A percentile compares a stretch with the other conserved stretches of the same genome.
These are phyloP conservation scores for Chalaropsis ovoidea DNA, from an alignment of 2,329 filamentous ascomycete species.

Conservation along the genomic window DNA sequence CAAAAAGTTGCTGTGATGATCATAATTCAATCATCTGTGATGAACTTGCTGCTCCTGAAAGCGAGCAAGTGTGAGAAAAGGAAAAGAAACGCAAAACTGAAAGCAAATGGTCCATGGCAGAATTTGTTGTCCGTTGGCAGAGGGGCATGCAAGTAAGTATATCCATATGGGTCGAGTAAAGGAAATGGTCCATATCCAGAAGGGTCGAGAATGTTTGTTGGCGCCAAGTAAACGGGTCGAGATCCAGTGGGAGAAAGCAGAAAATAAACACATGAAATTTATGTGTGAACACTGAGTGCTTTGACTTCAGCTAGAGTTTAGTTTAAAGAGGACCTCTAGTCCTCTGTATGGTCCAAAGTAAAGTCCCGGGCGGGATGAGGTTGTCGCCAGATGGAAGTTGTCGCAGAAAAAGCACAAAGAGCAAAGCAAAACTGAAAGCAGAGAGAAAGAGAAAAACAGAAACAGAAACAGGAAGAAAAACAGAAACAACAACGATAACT, in stretches of 20 bases:
- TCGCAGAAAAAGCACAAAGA: constrained; percentile 32
- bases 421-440: constrained; percentile 31
- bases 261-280: constrained; percentile 12
- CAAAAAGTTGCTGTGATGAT: constrained; percentile 4
- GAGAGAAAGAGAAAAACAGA: constrained; percentile 14
- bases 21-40: constrained; percentile 10
- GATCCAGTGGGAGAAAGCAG: background rate
- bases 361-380: constrained; percentile 3
- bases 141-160: constrained; percentile 5
- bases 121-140: constrained; percentile 11
- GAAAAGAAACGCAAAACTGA: constrained; percentile 10
- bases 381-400: constrained; percentile 26
- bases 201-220: constrained; percentile 2
- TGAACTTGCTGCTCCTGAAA: background rate
- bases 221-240: constrained; percentile 14
- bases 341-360: constrained; percentile 7
- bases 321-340: constrained; percentile 10
- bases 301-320: constrained; percentile 3
- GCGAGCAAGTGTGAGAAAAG: background rate
- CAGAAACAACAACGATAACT: constrained; percentile 28
- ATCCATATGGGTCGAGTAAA: constrained; percentile 11
- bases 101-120: constrained; percentile 22
- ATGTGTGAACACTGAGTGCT: constrained; percentile 9
- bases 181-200: constrained; percentile 15
- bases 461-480: constrained; percentile 24